These are phyloP conservation scores for Coemansia sp. DNA, from an alignment of 192 early-diverging fungal genomes.

Conservation along the genomic window DNA sequence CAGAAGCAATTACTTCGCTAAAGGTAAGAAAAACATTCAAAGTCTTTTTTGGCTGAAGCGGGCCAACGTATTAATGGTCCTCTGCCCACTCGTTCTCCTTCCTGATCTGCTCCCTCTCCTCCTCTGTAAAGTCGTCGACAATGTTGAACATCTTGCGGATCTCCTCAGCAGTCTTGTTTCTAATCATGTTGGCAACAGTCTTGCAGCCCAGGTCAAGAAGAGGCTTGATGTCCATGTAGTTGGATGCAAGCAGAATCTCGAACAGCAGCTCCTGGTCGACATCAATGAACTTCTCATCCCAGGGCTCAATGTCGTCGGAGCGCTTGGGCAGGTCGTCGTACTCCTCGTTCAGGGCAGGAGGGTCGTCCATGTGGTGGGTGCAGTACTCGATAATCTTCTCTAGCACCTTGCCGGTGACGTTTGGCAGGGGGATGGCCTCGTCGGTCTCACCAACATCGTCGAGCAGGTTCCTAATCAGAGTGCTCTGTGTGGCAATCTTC, in stretches of 20 bases:
- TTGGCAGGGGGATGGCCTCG: slow-evolving; percentile 74
- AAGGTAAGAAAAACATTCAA: slow-evolving; percentile 9
- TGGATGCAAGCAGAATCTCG: slow-evolving; percentile 81
- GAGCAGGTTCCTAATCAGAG: slow-evolving; percentile 79
- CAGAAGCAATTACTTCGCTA: neutral
- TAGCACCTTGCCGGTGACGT: slow-evolving; percentile 72
- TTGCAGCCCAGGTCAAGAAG: slow-evolving; percentile 97
- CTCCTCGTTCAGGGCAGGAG: slow-evolving; percentile 55
- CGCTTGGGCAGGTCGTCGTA: slow-evolving; percentile 58
- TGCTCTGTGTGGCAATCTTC: slow-evolving; percentile 69
- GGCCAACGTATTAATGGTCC: slow-evolving; percentile 40
- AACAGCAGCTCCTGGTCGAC: slow-evolving; percentile 80
- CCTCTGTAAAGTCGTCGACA: slow-evolving; percentile 90
- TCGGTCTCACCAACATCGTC: slow-evolving; percentile 73
- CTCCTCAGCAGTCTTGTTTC: slow-evolving; percentile 90
- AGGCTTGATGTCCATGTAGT: slow-evolving; percentile 95
- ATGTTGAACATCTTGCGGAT: slow-evolving; percentile 98
- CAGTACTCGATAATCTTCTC: slow-evolving; percentile 85
- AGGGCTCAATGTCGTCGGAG: slow-evolving; percentile 73
- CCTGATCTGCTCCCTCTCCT: slow-evolving; percentile 91
- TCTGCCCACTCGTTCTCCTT: slow-evolving; percentile 81
- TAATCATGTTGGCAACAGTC: slow-evolving; percentile 97
- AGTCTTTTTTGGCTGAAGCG: neutral
- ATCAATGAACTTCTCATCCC: slow-evolving; percentile 78
- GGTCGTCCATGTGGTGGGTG: slow-evolving; percentile 74